Conservation (phyloP, 2,329 filamentous ascomycete genomes). For the Mollisia scopiformis region DNA sequence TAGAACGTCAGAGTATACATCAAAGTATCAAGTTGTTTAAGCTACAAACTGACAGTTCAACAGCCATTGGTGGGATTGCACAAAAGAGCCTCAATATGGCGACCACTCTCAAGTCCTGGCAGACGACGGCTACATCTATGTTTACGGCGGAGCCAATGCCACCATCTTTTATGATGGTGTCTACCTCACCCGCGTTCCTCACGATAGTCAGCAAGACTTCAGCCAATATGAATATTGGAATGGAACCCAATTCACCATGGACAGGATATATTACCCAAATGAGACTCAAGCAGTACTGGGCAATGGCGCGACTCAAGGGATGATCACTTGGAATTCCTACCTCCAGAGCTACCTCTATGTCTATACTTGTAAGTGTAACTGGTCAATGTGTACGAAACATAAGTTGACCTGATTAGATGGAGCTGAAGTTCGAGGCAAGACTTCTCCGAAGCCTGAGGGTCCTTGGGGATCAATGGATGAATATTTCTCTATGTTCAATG, state of each 20-base stretch:
- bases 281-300: conserved; percentile 8
- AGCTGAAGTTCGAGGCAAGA: not conserved
- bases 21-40: not conserved
- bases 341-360: conserved; percentile 7
- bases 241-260: not conserved
- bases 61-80: conserved; percentile 7
- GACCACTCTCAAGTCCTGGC: conserved; percentile 5
- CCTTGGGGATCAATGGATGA: not conserved
- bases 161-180: conserved; percentile 6
- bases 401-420: no score
- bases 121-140: conserved; percentile 5
- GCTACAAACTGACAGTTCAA: not conserved
- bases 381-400: no score
- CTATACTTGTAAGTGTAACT: conserved; percentile 6
- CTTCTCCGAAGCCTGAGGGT: conserved; percentile 5
- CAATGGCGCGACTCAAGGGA: conserved; percentile 2
- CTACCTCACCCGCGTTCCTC: conserved; percentile 6
- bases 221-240: conserved; percentile 9
- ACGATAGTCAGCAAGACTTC: conserved; percentile 1
- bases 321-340: conserved; percentile 11
- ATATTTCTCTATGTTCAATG: conserved; percentile 1
- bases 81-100: conserved; percentile 11
- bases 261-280: conserved; percentile 1
- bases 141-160: not conserved
- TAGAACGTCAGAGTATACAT: conserved; percentile 1